phyloP scores from a whole-genome alignment of 1,284 basidiomycete genomes.

The Pseudozyma sp. region DNA sequence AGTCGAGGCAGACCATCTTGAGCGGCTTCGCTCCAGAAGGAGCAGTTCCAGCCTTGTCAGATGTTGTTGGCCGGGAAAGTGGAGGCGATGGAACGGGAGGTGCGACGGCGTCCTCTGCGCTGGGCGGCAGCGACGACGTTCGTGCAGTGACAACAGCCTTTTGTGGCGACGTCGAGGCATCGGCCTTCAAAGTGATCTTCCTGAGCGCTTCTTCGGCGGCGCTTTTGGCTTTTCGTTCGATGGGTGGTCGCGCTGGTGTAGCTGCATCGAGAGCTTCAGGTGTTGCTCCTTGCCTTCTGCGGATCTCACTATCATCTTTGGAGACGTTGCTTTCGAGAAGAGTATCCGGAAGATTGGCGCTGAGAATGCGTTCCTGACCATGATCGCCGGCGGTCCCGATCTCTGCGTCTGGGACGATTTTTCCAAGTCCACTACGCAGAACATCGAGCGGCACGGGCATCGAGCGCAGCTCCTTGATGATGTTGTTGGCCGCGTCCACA shows the following conservation, averaged over 20 bases:
- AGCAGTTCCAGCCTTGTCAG: neutral
- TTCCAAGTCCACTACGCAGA: slow-evolving; percentile 26
- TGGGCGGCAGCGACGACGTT: slow-evolving; percentile 33
- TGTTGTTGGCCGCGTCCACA: slow-evolving; percentile 52
- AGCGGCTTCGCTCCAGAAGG: slow-evolving; percentile 24
- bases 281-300: slow-evolving; percentile 21
- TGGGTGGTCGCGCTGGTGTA: slow-evolving; percentile 13
- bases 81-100: neutral
- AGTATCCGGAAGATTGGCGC: slow-evolving; percentile 23
- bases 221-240: slow-evolving; percentile 23
- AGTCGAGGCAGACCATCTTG: slow-evolving; percentile 55
- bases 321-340: slow-evolving; percentile 7
- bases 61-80: neutral
- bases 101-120: slow-evolving; percentile 9
- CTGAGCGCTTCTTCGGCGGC: slow-evolving; percentile 51
- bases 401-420: slow-evolving; percentile 20
- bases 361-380: slow-evolving; percentile 44
- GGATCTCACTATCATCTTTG: slow-evolving; percentile 47
- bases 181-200: slow-evolving; percentile 29
- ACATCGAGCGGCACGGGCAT: slow-evolving; percentile 49
- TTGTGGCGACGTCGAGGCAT: slow-evolving; percentile 11
- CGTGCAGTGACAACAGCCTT: slow-evolving; percentile 29
- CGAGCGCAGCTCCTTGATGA: slow-evolving; percentile 57
- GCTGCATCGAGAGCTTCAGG: slow-evolving; percentile 11
- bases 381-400: slow-evolving; percentile 49